Base-by-base conservation (phyloP, 768 basidiomycete genomes). In the Tricholoma bakamatsutake region DNA sequence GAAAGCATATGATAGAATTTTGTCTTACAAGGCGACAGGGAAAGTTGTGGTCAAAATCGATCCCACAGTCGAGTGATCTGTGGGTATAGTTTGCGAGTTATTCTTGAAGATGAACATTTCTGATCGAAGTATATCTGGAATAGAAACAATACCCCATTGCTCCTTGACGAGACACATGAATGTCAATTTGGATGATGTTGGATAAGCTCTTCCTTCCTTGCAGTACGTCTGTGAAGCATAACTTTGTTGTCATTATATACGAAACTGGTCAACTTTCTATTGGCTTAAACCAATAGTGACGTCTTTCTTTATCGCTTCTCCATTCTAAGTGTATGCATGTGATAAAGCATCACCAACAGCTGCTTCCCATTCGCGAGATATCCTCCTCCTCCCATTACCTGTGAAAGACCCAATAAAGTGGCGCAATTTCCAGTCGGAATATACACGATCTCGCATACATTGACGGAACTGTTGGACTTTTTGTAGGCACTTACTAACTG, bases 21-120 rank as follows among this genome's bases (percentile, higher is more conserved):
- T 83, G 76, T 76, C 79, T 1, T 67, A 72, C 4, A 73, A 79
- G 17, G 81, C 84, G 1, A 79, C 73, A 3, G 89, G 89, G 0
- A 89, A 89, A 64, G 76, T 90, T 3, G 74, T 88, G 3, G 76
- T 90, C 21, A 80, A 75, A 57, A 67, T 85, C 21, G 62, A 63
- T 43, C 55, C 50, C 30, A 52, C 42, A 35, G 33, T 57, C 27
- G n/a, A 35, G 34, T 63, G 37, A 54, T 31, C 13, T 18, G 15
- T 43, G 13, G 33, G 31, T 27, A 17, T 12, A 34, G 8, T 18
- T 40, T 18, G 17, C 18, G 40, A 10, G 40, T 40, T 18, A 18
- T 18, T 40, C 21, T 24, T 24, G 21, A 24, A 24, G 21, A 3
- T 24, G 21, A 24, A 24, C 1, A 13, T 15, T 15, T 37, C 15